These are phyloP conservation scores for Primulina tabacum DNA, from an alignment of 257 asterid species.

Conservation along the genomic window DNA sequence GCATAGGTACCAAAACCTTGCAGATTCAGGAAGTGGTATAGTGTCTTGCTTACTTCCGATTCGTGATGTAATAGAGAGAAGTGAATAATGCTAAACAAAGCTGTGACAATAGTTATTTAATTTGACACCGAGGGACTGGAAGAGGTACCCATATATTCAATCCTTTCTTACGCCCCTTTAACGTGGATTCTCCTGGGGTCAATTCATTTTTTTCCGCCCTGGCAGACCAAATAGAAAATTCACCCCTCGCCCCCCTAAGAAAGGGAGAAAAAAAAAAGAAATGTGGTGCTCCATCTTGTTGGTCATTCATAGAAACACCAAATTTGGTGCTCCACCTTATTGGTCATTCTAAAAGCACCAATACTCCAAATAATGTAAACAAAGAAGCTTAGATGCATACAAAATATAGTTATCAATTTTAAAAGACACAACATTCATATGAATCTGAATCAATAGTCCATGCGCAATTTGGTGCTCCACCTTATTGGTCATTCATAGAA, in stretches of 20 bases:
- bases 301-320: too few relatives aligned
- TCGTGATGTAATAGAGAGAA: not conserved
- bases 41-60: not conserved
- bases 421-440: not conserved
- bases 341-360: not conserved
- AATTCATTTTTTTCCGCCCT: not conserved
- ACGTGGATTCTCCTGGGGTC: not conserved
- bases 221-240: too few relatives aligned
- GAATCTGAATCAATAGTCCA: not conserved
- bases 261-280: too few relatives aligned
- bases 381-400: not conserved
- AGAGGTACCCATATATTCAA: not conserved
- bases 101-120: not conserved
- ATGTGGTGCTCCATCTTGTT: too few relatives aligned
- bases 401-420: not conserved
- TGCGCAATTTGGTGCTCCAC: not conserved
- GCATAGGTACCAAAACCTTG: not conserved
- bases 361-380: not conserved
- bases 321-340: too few relatives aligned
- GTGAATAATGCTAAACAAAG: not conserved
- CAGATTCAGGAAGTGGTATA: not conserved
- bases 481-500: not conserved
- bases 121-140: not conserved
- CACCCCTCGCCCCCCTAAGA: not conserved
- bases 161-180: not conserved